Base-by-base conservation (phyloP, 1,284 basidiomycete species). In the Ceratobasidium sp. region DNA sequence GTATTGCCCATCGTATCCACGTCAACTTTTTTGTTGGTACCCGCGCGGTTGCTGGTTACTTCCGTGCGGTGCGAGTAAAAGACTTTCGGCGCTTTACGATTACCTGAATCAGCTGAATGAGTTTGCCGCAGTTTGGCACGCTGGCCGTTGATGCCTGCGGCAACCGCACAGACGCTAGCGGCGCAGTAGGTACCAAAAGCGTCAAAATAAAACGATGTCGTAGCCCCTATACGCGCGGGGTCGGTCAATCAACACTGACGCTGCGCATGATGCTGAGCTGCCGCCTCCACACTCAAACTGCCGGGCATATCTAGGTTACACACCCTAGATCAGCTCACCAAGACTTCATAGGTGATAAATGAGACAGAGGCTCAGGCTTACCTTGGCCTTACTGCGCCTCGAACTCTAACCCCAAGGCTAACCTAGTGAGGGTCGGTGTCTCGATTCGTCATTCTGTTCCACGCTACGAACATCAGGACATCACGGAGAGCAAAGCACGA, bases 381-480 rank as follows among this genome's bases (percentile, higher is more conserved):
- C 61, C 11, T 35, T 45, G 35, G 4, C n/a, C 35, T 42, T 42
- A 45, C 61, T 45, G 61, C 61, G 61, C 26, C 61, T 63, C 37
- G 61, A 63, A 63, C 61, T 63, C 61, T 63, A 45, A 63, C 35
- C 61, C 42, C 61, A 45, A 42, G 61, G 35, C 23, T 56, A 26
- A 20, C 28, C 35, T 35, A 58, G 56, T 20, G 35, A 17, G 61
- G 61, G 61, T 45, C 61, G 20, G 37, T 15, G 26, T 4, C 26
- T 23, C 33, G 8, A 42, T 45, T 42, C n/a, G 42, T 42, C n/a
- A 28, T 42, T 67, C 10, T 74, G 77, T 68, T 79, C 77, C 31
- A 77, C 79, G 26, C 81, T 81, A 31, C 81, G 82, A 63, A 80
- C 80, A n/a, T 33, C 23, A n/a, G 28, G 23, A 45, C 26, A 31